Evolutionary conservation across 768 basidiomycete species (phyloP), one percentile per base, ranked within the genome.

Genomic region (Cyclocybe cylindracea): DNA sequence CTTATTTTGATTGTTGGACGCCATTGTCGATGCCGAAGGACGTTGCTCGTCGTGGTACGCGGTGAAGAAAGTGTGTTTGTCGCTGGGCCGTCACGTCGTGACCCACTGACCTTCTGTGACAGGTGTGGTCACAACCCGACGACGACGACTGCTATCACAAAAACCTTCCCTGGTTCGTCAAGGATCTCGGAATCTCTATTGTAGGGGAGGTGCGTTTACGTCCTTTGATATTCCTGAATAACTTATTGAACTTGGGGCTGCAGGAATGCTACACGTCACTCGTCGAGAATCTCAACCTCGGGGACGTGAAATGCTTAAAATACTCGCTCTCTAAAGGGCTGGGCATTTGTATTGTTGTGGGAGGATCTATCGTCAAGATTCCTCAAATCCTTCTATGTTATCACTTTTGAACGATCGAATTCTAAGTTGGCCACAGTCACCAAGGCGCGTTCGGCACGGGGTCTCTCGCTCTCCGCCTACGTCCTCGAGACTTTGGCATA

Each of bases 361-460:
- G 91, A 38, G 95, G 95, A 0, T 86, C 88, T 2, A 91, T 99
- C 55, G 89, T 99, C 85, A 99, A 99, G 70, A 82, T 98, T 2
- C 96, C 96, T 1, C 96, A 98, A 66, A 75, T 97, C 13, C 61
- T 91, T 31, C 79, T 93, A 60, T 63, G 89, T 75, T 37, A 2
- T 36, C 2, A 14, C n/a, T 37, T 5, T 11, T 38, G 35, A 18
- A n/a, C 14, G 11, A 10, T 14, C 2, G 11, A 35, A 44, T 31
- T 54, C 10, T 35, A 37, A 31, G 14, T 31, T 49, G 5, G 46
- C 19, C 52, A 7, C 61, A 94, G 91, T 96, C 57, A 60, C 89
- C 6, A 77, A 76, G 39, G 84, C 85, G 5, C 74, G 78, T 19
- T 94, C 91, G 1, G 94, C 94, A 1, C 79, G 89, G 10, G 97